A percentile compares a stretch with the other conserved stretches of the same genome.
phyloP scores from a whole-genome alignment of 2,329 filamentous ascomycete species.

The Alternaria ethzedia region DNA sequence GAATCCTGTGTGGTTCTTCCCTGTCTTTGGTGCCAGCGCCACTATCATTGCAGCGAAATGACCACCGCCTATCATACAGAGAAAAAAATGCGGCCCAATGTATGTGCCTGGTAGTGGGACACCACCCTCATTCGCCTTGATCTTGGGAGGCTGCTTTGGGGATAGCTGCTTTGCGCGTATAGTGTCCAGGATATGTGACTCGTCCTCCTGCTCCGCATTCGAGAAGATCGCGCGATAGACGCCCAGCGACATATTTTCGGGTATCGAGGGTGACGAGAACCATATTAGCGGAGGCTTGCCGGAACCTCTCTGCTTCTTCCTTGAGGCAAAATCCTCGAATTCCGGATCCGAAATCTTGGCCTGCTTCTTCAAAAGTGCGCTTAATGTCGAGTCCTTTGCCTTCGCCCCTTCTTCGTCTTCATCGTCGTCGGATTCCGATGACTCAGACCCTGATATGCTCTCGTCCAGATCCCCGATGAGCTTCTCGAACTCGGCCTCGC shows the following conservation, averaged over 20 bases:
- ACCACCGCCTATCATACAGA: slow-evolving; percentile 98
- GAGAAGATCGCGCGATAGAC: slow-evolving; percentile 85
- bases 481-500: slow-evolving; percentile 84
- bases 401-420: slow-evolving; percentile 58
- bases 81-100: slow-evolving; percentile 83
- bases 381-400: slow-evolving; percentile 73
- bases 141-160: slow-evolving; percentile 59
- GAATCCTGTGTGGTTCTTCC: slow-evolving; percentile 71
- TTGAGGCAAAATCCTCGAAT: slow-evolving; percentile 56
- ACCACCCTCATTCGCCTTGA: slow-evolving; percentile 62
- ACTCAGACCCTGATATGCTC: slow-evolving; percentile 84
- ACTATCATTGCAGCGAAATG: slow-evolving; percentile 98
- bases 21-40: slow-evolving; percentile 79
- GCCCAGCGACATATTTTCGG: slow-evolving; percentile 80
- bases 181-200: slow-evolving; percentile 67
- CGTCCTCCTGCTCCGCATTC: slow-evolving; percentile 70
- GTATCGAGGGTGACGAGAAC: slow-evolving; percentile 79
- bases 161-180: slow-evolving; percentile 79
- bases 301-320: slow-evolving; percentile 59
- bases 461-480: slow-evolving; percentile 87
- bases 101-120: slow-evolving; percentile 64
- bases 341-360: slow-evolving; percentile 71
- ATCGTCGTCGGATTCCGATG: slow-evolving; percentile 75
- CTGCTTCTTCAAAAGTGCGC: slow-evolving; percentile 80
- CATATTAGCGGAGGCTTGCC: slow-evolving; percentile 81